phyloP scores from a whole-genome alignment of 805 yeast species.

The Lachancea fermentati region DNA sequence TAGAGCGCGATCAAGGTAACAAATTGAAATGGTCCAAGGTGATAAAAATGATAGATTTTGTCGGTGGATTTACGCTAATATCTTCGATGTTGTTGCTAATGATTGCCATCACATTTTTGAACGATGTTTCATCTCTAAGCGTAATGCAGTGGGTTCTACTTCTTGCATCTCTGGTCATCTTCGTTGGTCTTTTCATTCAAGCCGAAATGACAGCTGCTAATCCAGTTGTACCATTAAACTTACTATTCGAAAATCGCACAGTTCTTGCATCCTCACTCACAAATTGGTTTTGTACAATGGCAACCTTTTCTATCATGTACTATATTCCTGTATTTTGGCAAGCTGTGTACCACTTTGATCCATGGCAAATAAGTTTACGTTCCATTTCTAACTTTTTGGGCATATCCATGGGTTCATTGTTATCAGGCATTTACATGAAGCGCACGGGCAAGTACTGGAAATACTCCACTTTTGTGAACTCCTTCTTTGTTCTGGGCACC shows the following conservation, averaged over 20 bases:
- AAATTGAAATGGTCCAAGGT: slow-evolving; percentile 35
- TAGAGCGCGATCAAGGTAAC: slow-evolving; percentile 8
- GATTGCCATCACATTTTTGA: slow-evolving; percentile 63
- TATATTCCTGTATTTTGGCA: slow-evolving; percentile 66
- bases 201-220: slow-evolving; percentile 46
- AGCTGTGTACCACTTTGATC: slow-evolving; percentile 45
- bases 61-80: slow-evolving; percentile 60
- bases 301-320: slow-evolving; percentile 54
- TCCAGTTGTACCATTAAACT: slow-evolving; percentile 62
- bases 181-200: slow-evolving; percentile 10
- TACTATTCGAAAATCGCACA: slow-evolving; percentile 49
- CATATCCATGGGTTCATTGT: slow-evolving; percentile 60
- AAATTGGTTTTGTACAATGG: slow-evolving; percentile 69
- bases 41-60: slow-evolving; percentile 55
- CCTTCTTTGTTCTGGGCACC: slow-evolving; percentile 44
- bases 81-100: slow-evolving; percentile 51
- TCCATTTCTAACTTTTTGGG: slow-evolving; percentile 58
- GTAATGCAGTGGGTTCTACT: slow-evolving; percentile 31
- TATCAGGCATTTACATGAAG: slow-evolving; percentile 62
- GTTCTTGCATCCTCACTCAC: slow-evolving; percentile 59
- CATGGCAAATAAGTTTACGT: slow-evolving; percentile 54
- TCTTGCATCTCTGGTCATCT: slow-evolving; percentile 19
- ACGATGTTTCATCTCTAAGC: slow-evolving; percentile 38
- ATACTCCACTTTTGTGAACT: slow-evolving; percentile 39
- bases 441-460: slow-evolving; percentile 58